phyloP scores from a whole-genome alignment of 148 eudicot genomes.

The Amaranthus hypochondriacus region DNA sequence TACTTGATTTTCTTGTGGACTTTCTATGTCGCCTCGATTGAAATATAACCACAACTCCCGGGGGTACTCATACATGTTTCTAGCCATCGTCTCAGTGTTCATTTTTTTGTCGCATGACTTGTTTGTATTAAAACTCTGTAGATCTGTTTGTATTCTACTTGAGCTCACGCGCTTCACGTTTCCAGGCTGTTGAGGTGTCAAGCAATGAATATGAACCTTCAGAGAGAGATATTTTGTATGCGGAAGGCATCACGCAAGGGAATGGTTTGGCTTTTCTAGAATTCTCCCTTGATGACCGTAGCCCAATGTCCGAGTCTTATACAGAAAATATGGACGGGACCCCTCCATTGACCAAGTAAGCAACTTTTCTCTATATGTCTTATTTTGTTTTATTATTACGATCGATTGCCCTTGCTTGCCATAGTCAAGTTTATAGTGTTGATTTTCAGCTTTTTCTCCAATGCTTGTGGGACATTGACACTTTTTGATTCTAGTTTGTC shows the following conservation, averaged over 20 bases:
- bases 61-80: neutral
- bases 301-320: constrained; percentile 90
- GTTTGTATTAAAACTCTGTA: neutral
- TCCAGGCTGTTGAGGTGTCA: constrained; percentile 93
- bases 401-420: neutral
- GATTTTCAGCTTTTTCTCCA: neutral
- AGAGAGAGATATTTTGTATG: constrained; percentile 84
- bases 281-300: constrained; percentile 87
- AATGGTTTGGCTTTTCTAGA: constrained; percentile 96
- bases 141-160: neutral
- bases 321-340: constrained; percentile 72
- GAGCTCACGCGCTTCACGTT: constrained; percentile 12
- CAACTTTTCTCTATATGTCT: constrained; percentile 1
- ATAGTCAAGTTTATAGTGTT: neutral
- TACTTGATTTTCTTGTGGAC: neutral
- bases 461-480: neutral
- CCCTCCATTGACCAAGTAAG: constrained; percentile 70
- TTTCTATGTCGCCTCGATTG: neutral
- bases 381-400: neutral
- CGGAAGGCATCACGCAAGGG: constrained; percentile 97
- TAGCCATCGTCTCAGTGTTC: neutral
- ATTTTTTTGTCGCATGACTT: neutral
- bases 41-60: neutral
- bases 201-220: constrained; percentile 97
- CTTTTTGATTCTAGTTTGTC: neutral